phyloP scores from a whole-genome alignment of 805 yeast species.

The Hanseniaspora nectarophila region DNA sequence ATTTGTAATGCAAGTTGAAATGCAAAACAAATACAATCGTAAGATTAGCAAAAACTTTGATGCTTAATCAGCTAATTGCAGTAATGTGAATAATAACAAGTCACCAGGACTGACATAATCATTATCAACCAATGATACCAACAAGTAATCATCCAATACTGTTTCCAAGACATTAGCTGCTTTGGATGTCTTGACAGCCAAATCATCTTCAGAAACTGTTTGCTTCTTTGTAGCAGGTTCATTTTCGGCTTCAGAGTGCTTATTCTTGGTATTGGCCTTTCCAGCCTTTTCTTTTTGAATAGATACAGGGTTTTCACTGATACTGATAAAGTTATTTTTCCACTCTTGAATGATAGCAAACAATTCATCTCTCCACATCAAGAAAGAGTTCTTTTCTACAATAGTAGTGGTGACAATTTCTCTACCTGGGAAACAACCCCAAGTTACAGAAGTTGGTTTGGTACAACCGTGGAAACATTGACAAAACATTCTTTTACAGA shows the following conservation, averaged over 20 bases:
- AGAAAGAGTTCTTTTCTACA: constrained; percentile 79
- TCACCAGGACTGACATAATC: constrained; percentile 43
- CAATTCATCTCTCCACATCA: constrained; percentile 97
- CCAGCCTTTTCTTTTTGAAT: constrained; percentile 20
- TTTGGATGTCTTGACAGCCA: constrained; percentile 24
- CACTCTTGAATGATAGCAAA: constrained; percentile 74
- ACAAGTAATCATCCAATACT: constrained; percentile 46
- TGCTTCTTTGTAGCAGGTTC: constrained; percentile 20
- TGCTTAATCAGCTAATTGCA: constrained; percentile 10
- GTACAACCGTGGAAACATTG: constrained; percentile 29
- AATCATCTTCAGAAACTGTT: constrained; percentile 17
- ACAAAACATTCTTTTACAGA: constrained; percentile 13
- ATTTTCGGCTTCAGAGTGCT: constrained; percentile 20
- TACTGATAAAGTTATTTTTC: constrained; percentile 41
- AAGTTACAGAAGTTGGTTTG: constrained; percentile 87
- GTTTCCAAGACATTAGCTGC: constrained; percentile 34
- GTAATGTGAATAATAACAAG: constrained; percentile 8
- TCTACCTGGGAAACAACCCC: constrained; percentile 96
- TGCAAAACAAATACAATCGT: no score
- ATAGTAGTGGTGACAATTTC: constrained; percentile 93
- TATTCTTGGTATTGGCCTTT: constrained; percentile 19
- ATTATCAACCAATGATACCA: constrained; percentile 85
- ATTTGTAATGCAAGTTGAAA: constrained; percentile 13
- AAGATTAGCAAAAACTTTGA: no score
- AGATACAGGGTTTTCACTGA: constrained; percentile 20